Evolutionary conservation across 2,329 filamentous ascomycete genomes (phyloP).

Genomic region (Venturia effusa): DNA sequence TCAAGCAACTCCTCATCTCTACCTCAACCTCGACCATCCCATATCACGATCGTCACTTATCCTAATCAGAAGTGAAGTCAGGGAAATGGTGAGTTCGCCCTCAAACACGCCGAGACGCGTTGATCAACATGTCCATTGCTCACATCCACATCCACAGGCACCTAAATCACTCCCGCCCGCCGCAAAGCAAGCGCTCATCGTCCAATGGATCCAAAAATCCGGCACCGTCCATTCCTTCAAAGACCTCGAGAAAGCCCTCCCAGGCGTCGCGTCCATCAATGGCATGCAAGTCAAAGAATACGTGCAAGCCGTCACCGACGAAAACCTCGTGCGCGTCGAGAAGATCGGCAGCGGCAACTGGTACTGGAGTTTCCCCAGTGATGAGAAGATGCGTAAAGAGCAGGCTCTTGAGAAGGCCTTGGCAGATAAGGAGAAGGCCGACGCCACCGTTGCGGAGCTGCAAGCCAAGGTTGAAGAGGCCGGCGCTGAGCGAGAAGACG

Average conservation of each 20-base stretch:
- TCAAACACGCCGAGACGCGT: not conserved
- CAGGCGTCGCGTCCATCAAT: conserved; percentile 51
- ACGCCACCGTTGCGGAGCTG: conserved; percentile 25
- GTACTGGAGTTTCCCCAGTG: conserved; percentile 58
- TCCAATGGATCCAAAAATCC: conserved; percentile 49
- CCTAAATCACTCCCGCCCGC: conserved; percentile 47
- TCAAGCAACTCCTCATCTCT: not conserved
- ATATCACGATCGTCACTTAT: not conserved
- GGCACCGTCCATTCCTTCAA: conserved; percentile 54
- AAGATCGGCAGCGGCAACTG: conserved; percentile 63
- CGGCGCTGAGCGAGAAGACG: conserved; percentile 27
- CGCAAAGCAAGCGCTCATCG: conserved; percentile 47
- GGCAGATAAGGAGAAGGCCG: conserved; percentile 28
- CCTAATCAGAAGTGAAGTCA: not conserved
- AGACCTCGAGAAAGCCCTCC: conserved; percentile 55
- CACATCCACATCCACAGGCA: conserved; percentile 21
- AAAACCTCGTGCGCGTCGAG: conserved; percentile 51
- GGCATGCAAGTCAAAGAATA: conserved; percentile 59
- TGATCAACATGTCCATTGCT: not conserved
- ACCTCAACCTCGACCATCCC: not conserved
- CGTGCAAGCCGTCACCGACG: conserved; percentile 50
- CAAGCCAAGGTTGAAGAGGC: conserved; percentile 29
- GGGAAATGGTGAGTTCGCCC: not conserved
- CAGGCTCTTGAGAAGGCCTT: conserved; percentile 25
- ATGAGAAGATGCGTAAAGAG: conserved; percentile 41